Percentiles rank a stretch among this genome's conserved stretches.
Evolutionary conservation across 2,329 filamentous ascomycete genomes (phyloP).

Genomic region (Pseudogymnoascus sp.): DNA sequence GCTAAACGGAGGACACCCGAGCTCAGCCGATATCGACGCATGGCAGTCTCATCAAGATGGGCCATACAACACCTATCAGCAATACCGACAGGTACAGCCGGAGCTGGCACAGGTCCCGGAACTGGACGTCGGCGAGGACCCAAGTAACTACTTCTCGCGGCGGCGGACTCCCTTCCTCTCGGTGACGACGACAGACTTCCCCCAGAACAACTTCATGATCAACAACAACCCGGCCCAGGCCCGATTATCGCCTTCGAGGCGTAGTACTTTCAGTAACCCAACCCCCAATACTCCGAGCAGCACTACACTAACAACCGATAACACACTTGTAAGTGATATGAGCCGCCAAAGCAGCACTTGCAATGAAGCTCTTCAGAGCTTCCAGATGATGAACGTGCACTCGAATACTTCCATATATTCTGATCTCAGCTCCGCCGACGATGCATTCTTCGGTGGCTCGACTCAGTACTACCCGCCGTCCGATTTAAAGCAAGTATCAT

Average conservation of each 20-base stretch:
- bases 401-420: conserved; percentile 25
- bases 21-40: neutral
- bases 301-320: conserved; percentile 26
- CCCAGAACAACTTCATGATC: conserved; percentile 12
- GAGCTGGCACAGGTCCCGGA: conserved; percentile 24
- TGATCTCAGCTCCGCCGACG: conserved; percentile 22
- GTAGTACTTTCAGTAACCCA: conserved; percentile 18
- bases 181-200: conserved; percentile 15
- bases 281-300: conserved; percentile 25
- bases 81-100: neutral
- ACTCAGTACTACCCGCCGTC: neutral
- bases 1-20: neutral
- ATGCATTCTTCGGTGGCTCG: conserved; percentile 19
- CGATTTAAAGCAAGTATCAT: conserved; percentile 14
- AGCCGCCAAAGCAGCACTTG: conserved; percentile 28
- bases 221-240: conserved; percentile 8
- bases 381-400: conserved; percentile 28
- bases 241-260: conserved; percentile 10
- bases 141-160: conserved; percentile 19
- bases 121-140: conserved; percentile 21
- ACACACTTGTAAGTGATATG: conserved; percentile 27
- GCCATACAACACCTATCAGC: neutral
- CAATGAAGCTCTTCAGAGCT: conserved; percentile 26
- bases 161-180: conserved; percentile 17
- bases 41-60: neutral